Evolutionary conservation across 2,329 filamentous ascomycete species (phyloP).

Genomic region (Alternaria brassicae): DNA sequence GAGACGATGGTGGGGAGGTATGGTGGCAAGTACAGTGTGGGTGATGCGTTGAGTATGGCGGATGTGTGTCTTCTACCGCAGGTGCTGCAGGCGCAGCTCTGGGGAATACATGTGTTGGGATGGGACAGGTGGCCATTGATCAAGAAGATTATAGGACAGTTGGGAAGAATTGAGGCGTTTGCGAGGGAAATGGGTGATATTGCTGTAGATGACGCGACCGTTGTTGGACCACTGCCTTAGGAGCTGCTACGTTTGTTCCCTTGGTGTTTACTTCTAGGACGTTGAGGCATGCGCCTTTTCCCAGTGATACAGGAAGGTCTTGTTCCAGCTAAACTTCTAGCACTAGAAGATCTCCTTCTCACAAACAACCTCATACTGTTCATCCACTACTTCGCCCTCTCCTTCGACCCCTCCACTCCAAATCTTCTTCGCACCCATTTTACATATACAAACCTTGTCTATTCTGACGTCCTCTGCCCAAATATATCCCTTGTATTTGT

Average conservation of each 20-base stretch:
- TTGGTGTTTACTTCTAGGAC: not conserved
- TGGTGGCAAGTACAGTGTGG: constrained; percentile 63
- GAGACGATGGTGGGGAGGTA: constrained; percentile 53
- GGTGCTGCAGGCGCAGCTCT: constrained; percentile 64
- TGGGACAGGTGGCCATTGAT: constrained; percentile 56
- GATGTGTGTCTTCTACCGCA: constrained; percentile 67
- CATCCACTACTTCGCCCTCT: constrained; percentile 57
- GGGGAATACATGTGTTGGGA: constrained; percentile 58
- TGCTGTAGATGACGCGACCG: not conserved
- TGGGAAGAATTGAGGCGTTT: constrained; percentile 61
- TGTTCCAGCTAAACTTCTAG: not conserved
- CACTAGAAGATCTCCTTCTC: constrained; percentile 29
- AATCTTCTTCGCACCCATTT: constrained; percentile 81
- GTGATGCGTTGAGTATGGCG: constrained; percentile 63
- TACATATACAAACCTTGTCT: constrained; percentile 78
- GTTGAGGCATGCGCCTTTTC: not conserved
- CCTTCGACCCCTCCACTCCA: constrained; percentile 49
- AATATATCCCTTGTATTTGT: constrained; percentile 67
- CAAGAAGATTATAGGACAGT: constrained; percentile 53
- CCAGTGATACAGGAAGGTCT: not conserved
- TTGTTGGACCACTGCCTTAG: not conserved
- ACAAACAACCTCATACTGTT: constrained; percentile 61
- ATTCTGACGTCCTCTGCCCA: constrained; percentile 75
- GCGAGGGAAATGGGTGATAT: constrained; percentile 1
- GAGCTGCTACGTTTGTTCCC: not conserved